A percentile compares a stretch with the other conserved stretches of the same genome.
phyloP scores from a whole-genome alignment of 2,329 filamentous ascomycete genomes.

The Arthroderma sp. region DNA sequence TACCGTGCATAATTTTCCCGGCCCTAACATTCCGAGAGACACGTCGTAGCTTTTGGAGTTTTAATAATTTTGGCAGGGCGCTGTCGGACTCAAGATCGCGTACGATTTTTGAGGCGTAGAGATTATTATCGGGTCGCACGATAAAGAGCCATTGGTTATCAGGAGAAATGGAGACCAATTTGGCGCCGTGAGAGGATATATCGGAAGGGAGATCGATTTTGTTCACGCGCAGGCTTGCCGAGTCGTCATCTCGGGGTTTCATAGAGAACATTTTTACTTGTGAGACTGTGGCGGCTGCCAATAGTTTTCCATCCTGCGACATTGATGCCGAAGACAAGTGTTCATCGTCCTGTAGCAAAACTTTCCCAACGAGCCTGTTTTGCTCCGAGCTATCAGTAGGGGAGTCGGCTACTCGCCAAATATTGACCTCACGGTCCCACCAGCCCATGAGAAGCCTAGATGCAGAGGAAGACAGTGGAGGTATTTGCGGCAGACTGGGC shows the following conservation, averaged over 20 bases:
- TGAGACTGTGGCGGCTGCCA: constrained; percentile 62
- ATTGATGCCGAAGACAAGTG: constrained; percentile 66
- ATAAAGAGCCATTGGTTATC: constrained; percentile 33
- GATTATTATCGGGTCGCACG: constrained; percentile 47
- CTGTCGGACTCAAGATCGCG: constrained; percentile 27
- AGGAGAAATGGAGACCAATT: constrained; percentile 43
- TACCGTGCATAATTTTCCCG: constrained; percentile 46
- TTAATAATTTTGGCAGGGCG: constrained; percentile 31
- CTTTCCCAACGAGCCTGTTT: constrained; percentile 48
- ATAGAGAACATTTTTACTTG: constrained; percentile 69
- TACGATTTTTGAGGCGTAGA: constrained; percentile 41
- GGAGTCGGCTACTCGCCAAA: constrained; percentile 53
- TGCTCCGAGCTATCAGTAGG: constrained; percentile 35
- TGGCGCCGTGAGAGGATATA: constrained; percentile 51
- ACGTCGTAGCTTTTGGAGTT: constrained; percentile 29
- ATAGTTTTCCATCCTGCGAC: constrained; percentile 55
- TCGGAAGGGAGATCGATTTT: constrained; percentile 52
- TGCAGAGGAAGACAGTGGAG: constrained; percentile 55
- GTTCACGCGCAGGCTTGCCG: constrained; percentile 53
- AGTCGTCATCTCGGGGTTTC: constrained; percentile 37
- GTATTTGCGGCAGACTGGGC: constrained; percentile 68
- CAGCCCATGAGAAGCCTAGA: constrained; percentile 72
- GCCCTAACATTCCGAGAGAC: constrained; percentile 19
- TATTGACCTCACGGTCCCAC: constrained; percentile 78
- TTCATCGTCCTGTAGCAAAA: constrained; percentile 56